phyloP scores from a whole-genome alignment of 2,329 filamentous ascomycete genomes.

The Hypocrella siamensis region DNA sequence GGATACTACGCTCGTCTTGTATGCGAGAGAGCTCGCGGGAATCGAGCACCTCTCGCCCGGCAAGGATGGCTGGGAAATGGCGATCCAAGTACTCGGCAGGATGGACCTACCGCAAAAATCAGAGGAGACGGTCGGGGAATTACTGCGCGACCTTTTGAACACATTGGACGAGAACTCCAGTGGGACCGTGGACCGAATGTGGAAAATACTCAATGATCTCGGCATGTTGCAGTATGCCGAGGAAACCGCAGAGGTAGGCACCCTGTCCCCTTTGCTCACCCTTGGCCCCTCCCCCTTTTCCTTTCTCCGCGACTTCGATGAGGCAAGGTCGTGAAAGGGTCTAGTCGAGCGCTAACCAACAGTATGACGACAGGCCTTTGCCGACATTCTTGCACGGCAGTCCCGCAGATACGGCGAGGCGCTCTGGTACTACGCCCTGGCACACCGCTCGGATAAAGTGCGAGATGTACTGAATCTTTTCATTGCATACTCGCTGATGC shows the following conservation, averaged over 20 bases:
- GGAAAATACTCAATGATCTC: constrained; percentile 60
- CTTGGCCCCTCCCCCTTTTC: too few relatives aligned
- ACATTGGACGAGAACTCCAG: constrained; percentile 49
- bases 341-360: constrained; percentile 10
- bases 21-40: constrained; percentile 52
- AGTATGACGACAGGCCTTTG: constrained; percentile 50
- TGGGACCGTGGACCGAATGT: constrained; percentile 64
- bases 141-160: constrained; percentile 52
- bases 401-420: constrained; percentile 73
- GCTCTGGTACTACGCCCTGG: constrained; percentile 79
- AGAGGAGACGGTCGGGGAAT: constrained; percentile 55
- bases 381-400: constrained; percentile 56
- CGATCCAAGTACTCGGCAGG: constrained; percentile 66
- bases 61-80: constrained; percentile 76
- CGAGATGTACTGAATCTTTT: constrained; percentile 76
- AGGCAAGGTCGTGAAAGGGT: too few relatives aligned
- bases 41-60: constrained; percentile 30
- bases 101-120: constrained; percentile 60
- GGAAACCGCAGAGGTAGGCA: constrained; percentile 66
- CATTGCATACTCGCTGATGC: constrained; percentile 72
- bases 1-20: constrained; percentile 63
- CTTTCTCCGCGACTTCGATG: too few relatives aligned
- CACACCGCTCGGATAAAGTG: constrained; percentile 63
- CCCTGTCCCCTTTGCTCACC: too few relatives aligned
- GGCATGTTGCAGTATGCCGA: constrained; percentile 67